These are phyloP conservation scores for Fusarium anguioides DNA, from an alignment of 2,329 filamentous ascomycete genomes.

Conservation along the genomic window DNA sequence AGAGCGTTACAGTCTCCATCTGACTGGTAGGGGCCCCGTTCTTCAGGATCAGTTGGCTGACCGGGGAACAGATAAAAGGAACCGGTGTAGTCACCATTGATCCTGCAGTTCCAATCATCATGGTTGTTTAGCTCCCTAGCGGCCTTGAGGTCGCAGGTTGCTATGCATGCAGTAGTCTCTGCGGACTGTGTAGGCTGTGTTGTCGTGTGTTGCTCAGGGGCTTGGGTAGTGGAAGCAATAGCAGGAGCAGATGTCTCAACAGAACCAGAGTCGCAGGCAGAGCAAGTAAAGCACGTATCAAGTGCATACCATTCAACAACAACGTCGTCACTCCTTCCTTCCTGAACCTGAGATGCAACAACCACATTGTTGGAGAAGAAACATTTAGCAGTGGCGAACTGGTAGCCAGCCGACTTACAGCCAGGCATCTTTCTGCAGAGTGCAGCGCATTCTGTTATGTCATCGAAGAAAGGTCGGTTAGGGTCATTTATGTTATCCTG, in stretches of 20 bases:
- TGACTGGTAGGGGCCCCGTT: no score
- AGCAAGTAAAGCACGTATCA: neutral
- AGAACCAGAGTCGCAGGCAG: neutral
- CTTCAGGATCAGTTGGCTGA: neutral
- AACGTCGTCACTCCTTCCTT: neutral
- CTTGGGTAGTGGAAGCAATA: neutral
- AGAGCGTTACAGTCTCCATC: neutral
- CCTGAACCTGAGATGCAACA: accelerated
- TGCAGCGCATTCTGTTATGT: neutral
- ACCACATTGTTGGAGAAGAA: neutral
- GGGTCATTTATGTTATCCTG: neutral
- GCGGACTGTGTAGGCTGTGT: neutral
- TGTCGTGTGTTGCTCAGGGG: neutral
- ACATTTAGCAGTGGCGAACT: neutral
- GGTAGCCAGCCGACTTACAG: neutral
- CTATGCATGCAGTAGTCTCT: neutral
- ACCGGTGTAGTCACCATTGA: neutral
- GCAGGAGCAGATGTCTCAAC: neutral
- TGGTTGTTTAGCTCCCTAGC: no score
- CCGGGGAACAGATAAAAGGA: neutral
- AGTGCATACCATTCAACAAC: constrained; percentile 1
- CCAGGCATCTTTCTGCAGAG: neutral
- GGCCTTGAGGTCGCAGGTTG: neutral
- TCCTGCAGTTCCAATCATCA: neutral
- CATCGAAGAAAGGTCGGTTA: neutral